Base-by-base conservation (phyloP, 306 rosid species). In the Cicer cuneatum region DNA sequence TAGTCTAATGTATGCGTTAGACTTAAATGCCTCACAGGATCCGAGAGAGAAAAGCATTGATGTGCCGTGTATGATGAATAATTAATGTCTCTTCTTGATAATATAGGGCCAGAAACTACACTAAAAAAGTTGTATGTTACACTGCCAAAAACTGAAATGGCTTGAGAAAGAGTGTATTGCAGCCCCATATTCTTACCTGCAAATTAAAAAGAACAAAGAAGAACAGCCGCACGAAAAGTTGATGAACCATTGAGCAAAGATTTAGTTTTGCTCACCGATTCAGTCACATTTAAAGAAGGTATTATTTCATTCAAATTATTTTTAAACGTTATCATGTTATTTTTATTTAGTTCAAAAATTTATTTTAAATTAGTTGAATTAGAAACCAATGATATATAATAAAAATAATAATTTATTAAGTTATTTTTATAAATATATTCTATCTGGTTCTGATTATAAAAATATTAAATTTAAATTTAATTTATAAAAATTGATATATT, bases 51-150 rank as follows among this genome's bases (percentile, higher is more conserved):
- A 48, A 10, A 18, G 57, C 69, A 69, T 15, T 46, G 51, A 63
- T 65, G 24, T 78, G 80, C 51, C 68, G 70, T 68, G 78, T 76
- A 54, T 24, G 29, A 24, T 24, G 29, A 24, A 24, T 24, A 24
- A 24, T 24, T 24, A 24, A 24, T 24, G 29, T 24, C 29, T 74
- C 80, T 64, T 74, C 68, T 80, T 41, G 84, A 76, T 60, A 56
- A 24, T 59, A 76, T 68, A 78, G 83, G 87, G 78, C 76, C 89
- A 69, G 78, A 79, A 79, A 67, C 85, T 78, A 72, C 89, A 85
- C 92, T 66, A 83, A 85, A 87, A 82, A 84, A 80, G 88, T 80
- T 84, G 77, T 83, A 80, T 71, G 78, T 70, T 45, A 24, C 12
- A 57, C 77, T 76, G 81, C 80, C 65, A 43, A 74, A 71, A 39